A percentile compares a stretch with the other conserved stretches of the same genome.
These are phyloP conservation scores for Breviolum minutum DNA, from an alignment of 73 alveolate genomes.

Conservation along the genomic window DNA sequence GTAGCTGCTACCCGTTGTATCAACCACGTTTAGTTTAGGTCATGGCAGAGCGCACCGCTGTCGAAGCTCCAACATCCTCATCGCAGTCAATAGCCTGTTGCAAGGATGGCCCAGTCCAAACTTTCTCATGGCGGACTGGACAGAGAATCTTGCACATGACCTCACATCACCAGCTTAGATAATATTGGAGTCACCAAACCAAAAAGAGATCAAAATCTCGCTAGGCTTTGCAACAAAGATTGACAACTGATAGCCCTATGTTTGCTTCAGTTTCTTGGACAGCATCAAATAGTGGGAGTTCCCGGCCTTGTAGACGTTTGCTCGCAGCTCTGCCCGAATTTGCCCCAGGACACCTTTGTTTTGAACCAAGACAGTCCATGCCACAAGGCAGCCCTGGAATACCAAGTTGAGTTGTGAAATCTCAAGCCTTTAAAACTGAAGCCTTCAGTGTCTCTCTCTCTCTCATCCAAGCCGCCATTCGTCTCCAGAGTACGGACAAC, in stretches of 20 bases:
- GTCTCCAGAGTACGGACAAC: slow-evolving; percentile 86
- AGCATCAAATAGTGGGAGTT: background rate
- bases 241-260: background rate
- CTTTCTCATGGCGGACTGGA: too few species aligned
- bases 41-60: slow-evolving; percentile 15
- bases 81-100: slow-evolving; percentile 68
- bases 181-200: background rate
- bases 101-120: background rate
- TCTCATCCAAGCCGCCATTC: slow-evolving; percentile 13
- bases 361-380: background rate
- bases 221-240: too few species aligned
- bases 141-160: too few species aligned
- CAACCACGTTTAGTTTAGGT: too few species aligned
- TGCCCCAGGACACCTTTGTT: slow-evolving; percentile 79
- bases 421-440: background rate
- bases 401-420: background rate
- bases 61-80: slow-evolving; percentile 28
- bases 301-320: slow-evolving; percentile 80
- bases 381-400: background rate
- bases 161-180: too few species aligned
- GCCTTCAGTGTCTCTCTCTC: background rate
- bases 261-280: background rate
- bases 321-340: slow-evolving; percentile 94
- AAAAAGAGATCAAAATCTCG: background rate
- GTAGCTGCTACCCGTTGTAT: too few species aligned